Base-by-base conservation (phyloP, 2,329 filamentous ascomycete species). In the Blastomyces emzantsi region DNA sequence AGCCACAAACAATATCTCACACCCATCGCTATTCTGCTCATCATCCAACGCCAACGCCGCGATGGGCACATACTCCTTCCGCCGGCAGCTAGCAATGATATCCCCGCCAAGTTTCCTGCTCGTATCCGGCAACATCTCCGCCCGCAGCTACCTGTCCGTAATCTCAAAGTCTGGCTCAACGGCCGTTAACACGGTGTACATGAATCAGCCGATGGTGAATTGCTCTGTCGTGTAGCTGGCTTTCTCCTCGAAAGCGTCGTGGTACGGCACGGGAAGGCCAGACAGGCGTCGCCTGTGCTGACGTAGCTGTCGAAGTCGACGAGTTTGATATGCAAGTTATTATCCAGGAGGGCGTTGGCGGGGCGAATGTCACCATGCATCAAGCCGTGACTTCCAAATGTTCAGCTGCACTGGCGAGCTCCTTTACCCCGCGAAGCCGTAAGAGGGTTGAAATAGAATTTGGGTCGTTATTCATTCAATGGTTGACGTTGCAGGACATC, bases 121-220 rank as follows among this genome's bases (percentile, higher is more conserved):
- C 1, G 39, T 45, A 19, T 60, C 30, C n/a, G 41, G 57, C 15
- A 60, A 28, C 19, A 6, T 45, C 28, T 60, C 57, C 3, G 3
- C 39, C 22, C 6, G 39, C 25, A 60, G 19, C 39, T 43, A 30
- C 43, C 22, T 30, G 6, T 28, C 57, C 6, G 57, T 60, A 19
- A 60, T 30, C 5, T 60, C 36, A 13, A 60, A 30, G 28, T 49
- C 57, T n/a, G 57, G 57, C 22, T 60, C 57, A 28, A 28, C 8
- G 28, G 41, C 57, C 6, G n/a, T 60, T 3, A 60, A 49, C n/a
- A 60, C 25, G 36, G 36, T 43, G 11, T 60, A 47, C n/a, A 60
- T 60, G 30, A 28, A 60, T 22, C 41, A 60, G 30, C 57, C 57
- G 25, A 60, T 28, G 19, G 57, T 22, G 43, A 60, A 60, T 49